Percentiles rank a stretch among this genome's conserved stretches.
phyloP scores from a whole-genome alignment of 2,329 filamentous ascomycete genomes.

The Bipolaris victoriae region DNA sequence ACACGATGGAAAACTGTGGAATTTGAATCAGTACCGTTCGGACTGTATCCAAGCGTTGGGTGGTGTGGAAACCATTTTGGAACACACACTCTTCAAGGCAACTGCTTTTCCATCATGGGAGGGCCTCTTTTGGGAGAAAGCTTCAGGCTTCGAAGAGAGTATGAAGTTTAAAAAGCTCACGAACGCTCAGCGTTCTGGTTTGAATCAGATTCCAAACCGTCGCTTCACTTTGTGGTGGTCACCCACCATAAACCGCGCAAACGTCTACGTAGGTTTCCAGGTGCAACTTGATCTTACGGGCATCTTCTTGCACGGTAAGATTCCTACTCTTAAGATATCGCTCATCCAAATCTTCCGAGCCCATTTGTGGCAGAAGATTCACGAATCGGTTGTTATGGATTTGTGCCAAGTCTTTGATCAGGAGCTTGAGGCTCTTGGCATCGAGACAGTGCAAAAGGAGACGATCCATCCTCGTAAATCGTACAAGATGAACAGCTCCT shows the following conservation, averaged over 20 bases:
- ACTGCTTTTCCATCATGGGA: conserved; percentile 98
- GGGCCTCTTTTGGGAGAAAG: conserved; percentile 87
- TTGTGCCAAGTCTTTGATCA: conserved; percentile 98
- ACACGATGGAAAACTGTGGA: conserved; percentile 98
- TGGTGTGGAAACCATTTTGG: conserved; percentile 96
- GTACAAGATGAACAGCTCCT: conserved; percentile 99
- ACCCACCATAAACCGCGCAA: conserved; percentile 86
- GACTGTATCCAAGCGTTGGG: conserved; percentile 96
- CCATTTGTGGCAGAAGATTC: conserved; percentile 99
- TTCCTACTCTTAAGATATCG: conserved; percentile 96
- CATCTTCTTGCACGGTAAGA: conserved; percentile 99
- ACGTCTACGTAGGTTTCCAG: conserved; percentile 99
- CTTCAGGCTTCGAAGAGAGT: conserved; percentile 48
- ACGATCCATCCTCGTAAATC: conserved; percentile 99
- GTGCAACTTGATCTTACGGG: conserved; percentile 97
- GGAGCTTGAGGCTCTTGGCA: conserved; percentile 91
- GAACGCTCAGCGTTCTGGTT: conserved; percentile 93
- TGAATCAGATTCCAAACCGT: conserved; percentile 98
- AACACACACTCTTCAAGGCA: conserved; percentile 95
- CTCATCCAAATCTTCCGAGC: conserved; percentile 99
- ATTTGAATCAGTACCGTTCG: conserved; percentile 91
- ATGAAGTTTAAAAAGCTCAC: conserved; percentile 99
- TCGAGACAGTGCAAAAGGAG: conserved; percentile 98
- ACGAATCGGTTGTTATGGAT: conserved; percentile 99
- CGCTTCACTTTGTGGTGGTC: conserved; percentile 99